Percentiles rank a stretch among this genome's conserved stretches.
These are phyloP conservation scores for Clausena lansium DNA, from an alignment of 345 rosid species.

Conservation along the genomic window DNA sequence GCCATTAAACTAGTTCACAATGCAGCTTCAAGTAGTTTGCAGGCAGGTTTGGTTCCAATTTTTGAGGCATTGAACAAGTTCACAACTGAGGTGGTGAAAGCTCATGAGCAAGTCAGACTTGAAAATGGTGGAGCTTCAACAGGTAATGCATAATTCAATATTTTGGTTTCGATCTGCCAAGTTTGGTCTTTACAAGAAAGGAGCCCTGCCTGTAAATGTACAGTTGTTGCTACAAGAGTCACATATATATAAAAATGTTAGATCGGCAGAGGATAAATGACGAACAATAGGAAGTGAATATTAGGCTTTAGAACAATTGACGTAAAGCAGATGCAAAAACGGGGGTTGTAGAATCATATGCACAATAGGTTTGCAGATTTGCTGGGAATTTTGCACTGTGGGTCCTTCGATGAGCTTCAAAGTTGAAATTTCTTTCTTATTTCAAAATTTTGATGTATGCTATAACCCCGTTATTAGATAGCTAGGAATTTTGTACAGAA, in stretches of 20 bases:
- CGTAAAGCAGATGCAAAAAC: background rate
- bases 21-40: constrained; percentile 81
- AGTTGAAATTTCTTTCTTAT: background rate
- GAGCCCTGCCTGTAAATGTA: constrained; percentile 10
- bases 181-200: background rate
- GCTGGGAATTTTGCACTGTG: background rate
- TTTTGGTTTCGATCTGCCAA: background rate
- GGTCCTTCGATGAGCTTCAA: background rate
- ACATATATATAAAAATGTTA: background rate
- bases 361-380: constrained; percentile 9
- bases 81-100: constrained; percentile 73
- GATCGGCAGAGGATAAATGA: background rate
- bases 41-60: constrained; percentile 79
- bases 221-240: constrained; percentile 17
- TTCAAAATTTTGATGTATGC: constrained; percentile 6
- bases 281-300: background rate
- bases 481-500: constrained; percentile 41
- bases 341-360: constrained; percentile 8
- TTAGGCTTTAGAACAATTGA: background rate
- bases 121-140: constrained; percentile 25
- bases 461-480: constrained; percentile 13
- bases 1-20: constrained; percentile 59
- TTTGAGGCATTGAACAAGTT: constrained; percentile 78
- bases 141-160: constrained; percentile 1
- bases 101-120: constrained; percentile 73